Base-by-base conservation (phyloP, 78 protist genomes). In the Guillardia theta region DNA sequence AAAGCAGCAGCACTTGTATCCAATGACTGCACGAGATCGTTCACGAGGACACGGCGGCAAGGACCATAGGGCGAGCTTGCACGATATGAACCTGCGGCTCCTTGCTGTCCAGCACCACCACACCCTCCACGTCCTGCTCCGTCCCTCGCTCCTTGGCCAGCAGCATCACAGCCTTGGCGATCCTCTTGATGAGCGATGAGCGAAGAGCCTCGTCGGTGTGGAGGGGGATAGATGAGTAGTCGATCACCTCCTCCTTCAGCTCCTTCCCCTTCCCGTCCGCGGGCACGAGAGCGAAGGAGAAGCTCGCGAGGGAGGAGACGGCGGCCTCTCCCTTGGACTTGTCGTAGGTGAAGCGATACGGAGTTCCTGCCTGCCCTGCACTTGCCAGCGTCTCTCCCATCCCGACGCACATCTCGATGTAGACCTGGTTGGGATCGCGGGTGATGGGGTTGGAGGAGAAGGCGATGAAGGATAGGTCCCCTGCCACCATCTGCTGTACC, bases 361-460 rank as follows among this genome's bases (percentile, higher is more conserved):
- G 83, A 36, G 83, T 70, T 36, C 83, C 83, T 33, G 41, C 6
- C 83, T 70, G 83, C 46, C n/a, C 83, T 15, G 83, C 83, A 24
- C 83, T 70, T 24, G 83, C 83, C 41, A 70, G 83, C 83, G 83
- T 70, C 83, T 70, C 83, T 12, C 83, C 83, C 83, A 70, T 70
- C 46, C 83, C 83, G 36, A 70, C 83, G 83, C 83, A 70, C 83
- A 70, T 12, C 83, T 70, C 83, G 27, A 70, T 43, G 41, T 70
- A 70, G 10, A 70, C 83, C 83, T 70, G 45, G 41, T 70, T 70
- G 83, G 83, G 45, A 6, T 70, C 83, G 83, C 83, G 83, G 45
- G 83, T 33, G 83, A 70, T 70, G 41, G 83, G 83, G 41, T 70
- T 70, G 83, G 9, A 22, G 41, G 83, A 70, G 83, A 70, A 70